Base-by-base conservation (phyloP, 129 eudicot genomes). In the Calendula officinalis region DNA sequence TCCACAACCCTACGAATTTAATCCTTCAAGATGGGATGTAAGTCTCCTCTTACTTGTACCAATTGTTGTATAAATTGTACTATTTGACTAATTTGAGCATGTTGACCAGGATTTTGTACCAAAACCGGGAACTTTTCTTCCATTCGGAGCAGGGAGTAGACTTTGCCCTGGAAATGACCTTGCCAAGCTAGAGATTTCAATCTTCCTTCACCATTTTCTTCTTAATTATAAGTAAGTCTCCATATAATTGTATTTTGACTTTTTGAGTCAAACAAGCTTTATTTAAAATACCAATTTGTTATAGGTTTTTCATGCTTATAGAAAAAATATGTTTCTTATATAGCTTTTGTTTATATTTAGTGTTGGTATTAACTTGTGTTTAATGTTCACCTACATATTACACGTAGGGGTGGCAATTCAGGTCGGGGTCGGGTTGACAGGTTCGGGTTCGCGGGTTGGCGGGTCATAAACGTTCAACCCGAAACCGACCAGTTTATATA, bases 161-260 rank as follows among this genome's bases (percentile, higher is more conserved):
- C 51, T 90, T 75, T 90, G 97, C 67, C 97, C 97, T 3, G 97
- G 97, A 66, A 86, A 86, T 70, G 97, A 90, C 14, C 91, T 90
- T 35, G 97, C 97, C 17, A 90, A 84, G 82, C 89, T 90, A 22
- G 97, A 90, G 75, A 82, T 86, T 33, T 14, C 91, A 1, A 80
- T 86, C 46, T 90, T 90, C 40, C 89, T 90, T 27, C 97, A 22
- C 30, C 30, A 22, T 22, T 22, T 22, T 22, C 30, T 22, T 22
- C 30, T 22, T 0, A 22, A 22, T 15, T 90, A 86, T 58, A 49
- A 77, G 97, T 90, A 34, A 79, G 89, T 62, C 39, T 15, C 13
- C 70, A 49, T 22, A 48, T 3, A 5, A 8, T 34, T n/a, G 17
- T 35, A n/a, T 56, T 5, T 57, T 37, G 46, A 39, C 49, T 59